Evolutionary conservation across 768 basidiomycete species (phyloP).

Genomic region (Tricholoma furcatifolium): DNA sequence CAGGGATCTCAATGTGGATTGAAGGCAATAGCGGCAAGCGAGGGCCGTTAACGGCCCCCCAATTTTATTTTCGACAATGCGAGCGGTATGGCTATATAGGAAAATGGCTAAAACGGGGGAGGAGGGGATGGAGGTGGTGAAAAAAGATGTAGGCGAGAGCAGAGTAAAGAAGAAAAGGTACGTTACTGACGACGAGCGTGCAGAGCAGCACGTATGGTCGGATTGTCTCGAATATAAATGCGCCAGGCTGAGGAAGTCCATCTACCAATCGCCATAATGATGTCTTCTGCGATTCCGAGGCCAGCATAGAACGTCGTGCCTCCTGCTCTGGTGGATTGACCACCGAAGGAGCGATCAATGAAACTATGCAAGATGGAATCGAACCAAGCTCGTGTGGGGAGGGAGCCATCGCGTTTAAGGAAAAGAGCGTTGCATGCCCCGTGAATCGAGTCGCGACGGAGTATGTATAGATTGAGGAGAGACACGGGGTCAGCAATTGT

Average conservation of each 20-base stretch:
- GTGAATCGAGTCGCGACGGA: slow-evolving; percentile 14
- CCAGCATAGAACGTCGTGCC: slow-evolving; percentile 25
- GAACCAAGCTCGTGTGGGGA: slow-evolving; percentile 22
- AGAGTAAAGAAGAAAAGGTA: not conserved
- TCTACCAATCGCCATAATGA: slow-evolving; percentile 22
- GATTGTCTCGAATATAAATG: slow-evolving; percentile 22
- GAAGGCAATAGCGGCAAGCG: no score
- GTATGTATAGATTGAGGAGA: slow-evolving; percentile 15
- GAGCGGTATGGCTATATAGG: not conserved
- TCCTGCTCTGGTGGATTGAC: slow-evolving; percentile 18
- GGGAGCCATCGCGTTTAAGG: slow-evolving; percentile 17
- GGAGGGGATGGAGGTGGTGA: slow-evolving; percentile 22
- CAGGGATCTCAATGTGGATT: no score
- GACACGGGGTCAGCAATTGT: slow-evolving; percentile 17
- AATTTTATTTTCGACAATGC: no score
- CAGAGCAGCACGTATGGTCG: slow-evolving; percentile 13
- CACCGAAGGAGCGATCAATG: slow-evolving; percentile 16
- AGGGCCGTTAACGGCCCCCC: no score
- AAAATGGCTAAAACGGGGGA: slow-evolving; percentile 10
- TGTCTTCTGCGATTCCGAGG: slow-evolving; percentile 19
- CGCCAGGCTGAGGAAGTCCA: slow-evolving; percentile 25
- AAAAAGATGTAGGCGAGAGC: slow-evolving; percentile 4
- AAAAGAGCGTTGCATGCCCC: slow-evolving; percentile 18
- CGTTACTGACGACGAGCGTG: slow-evolving; percentile 17
- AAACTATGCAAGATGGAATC: slow-evolving; percentile 17